Conservation (phyloP, 257 asterid species). For the Scutellaria galericulata region DNA sequence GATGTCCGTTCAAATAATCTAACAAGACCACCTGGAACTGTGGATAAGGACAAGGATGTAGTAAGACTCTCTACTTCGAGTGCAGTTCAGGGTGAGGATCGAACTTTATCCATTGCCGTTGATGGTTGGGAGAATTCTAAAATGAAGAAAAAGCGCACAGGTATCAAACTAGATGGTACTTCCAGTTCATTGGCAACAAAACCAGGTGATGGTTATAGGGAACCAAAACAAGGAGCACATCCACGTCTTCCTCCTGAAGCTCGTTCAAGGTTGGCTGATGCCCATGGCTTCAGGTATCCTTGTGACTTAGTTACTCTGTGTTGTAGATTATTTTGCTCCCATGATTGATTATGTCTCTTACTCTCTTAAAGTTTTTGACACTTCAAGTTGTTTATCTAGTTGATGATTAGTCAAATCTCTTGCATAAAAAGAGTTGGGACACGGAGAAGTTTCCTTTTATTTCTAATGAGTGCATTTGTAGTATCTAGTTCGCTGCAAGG, state of each 20-base stretch:
- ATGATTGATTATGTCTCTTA: constrained; percentile 17
- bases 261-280: constrained; percentile 70
- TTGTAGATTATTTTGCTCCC: constrained; percentile 24
- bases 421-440: constrained; percentile 9
- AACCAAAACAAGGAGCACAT: constrained; percentile 72
- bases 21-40: constrained; percentile 60
- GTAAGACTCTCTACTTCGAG: constrained; percentile 60
- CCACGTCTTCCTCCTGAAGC: constrained; percentile 65
- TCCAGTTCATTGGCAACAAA: constrained; percentile 53
- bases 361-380: constrained; percentile 16
- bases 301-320: constrained; percentile 21
- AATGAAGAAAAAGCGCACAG: constrained; percentile 93
- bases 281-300: constrained; percentile 74
- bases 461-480: constrained; percentile 9
- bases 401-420: constrained; percentile 18
- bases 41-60: constrained; percentile 74
- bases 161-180: constrained; percentile 73
- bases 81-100: constrained; percentile 67
- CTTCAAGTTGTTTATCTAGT: constrained; percentile 24
- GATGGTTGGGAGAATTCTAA: constrained; percentile 94
- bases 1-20: constrained; percentile 65
- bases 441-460: neutral
- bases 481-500: constrained; percentile 18
- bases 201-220: constrained; percentile 70
- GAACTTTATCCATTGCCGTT: constrained; percentile 56